Evolutionary conservation across 805 yeast species (phyloP), one percentile per base, ranked within the genome.

Genomic region (Schwanniomyces pseudopolymorphus): DNA sequence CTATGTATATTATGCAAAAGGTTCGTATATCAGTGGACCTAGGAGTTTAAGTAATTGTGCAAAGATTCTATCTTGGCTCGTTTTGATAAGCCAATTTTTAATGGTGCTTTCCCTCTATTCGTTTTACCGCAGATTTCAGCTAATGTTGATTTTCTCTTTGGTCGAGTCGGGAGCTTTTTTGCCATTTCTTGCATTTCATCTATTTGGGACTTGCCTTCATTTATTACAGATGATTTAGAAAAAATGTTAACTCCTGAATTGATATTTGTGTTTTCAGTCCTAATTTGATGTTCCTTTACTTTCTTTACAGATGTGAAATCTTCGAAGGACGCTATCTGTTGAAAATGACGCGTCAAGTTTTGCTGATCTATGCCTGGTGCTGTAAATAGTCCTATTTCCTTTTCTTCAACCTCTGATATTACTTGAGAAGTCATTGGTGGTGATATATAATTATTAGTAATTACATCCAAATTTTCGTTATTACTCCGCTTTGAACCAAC

Each of bases 21-120:
- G 5, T 39, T 22, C 40, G 21, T 26, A 26, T 6, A n/a, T 3
- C 16, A 13, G 14, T 13, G n/a, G n/a, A n/a, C 11, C 20, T 31
- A 31, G 35, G 20, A 16, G 19, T 31, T 20, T 36, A 36, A 36
- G 9, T 36, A 36, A 26, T 46, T 47, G 44, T 63, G 67, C 41
- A 63, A 50, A 14, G 66, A 46, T 13, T 64, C 70, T 6, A 64
- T 48, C 39, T 48, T 56, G 14, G 42, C 43, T 38, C 55, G 50
- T 42, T 51, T 57, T 5, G 68, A 63, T 26, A 64, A 50, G 10
- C 70, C 70, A 7, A 63, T 67, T 40, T 66, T 44, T 41, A 28
- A 35, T 20, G 50, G 47, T 10, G 33, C 27, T 33, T 24, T 43
- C 6, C 50, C 46, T 13, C 42, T 28, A 37, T 51, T 53, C 6